Evolutionary conservation across 2,329 filamentous ascomycete species (phyloP).

Genomic region (Nemania abortiva): DNA sequence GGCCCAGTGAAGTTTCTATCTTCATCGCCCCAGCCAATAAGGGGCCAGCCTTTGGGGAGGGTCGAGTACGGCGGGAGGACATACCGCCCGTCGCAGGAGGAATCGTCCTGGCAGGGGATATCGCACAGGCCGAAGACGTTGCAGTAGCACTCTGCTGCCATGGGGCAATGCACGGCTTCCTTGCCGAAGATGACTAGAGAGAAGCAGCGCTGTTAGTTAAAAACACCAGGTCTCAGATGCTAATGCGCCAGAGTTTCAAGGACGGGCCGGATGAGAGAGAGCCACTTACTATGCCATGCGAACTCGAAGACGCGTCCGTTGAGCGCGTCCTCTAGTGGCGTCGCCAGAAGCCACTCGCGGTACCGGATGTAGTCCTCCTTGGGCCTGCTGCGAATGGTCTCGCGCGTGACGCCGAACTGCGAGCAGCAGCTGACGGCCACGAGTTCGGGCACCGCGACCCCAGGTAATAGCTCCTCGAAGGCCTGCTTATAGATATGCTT

Average conservation of each 20-base stretch:
- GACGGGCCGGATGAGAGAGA: background rate
- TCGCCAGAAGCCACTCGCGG: conserved; percentile 70
- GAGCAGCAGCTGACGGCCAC: conserved; percentile 73
- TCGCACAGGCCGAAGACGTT: conserved; percentile 73
- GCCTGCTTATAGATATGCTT: conserved; percentile 58
- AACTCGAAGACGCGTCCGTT: conserved; percentile 74
- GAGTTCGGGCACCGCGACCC: conserved; percentile 58
- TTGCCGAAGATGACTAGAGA: conserved; percentile 71
- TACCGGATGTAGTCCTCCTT: conserved; percentile 66
- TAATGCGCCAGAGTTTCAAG: background rate
- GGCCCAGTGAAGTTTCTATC: conserved; percentile 47
- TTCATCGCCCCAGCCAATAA: conserved; percentile 64
- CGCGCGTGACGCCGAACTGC: conserved; percentile 71
- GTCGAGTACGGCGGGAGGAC: conserved; percentile 67
- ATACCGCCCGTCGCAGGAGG: conserved; percentile 69
- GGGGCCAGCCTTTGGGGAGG: conserved; percentile 73
- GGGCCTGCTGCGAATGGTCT: conserved; percentile 62
- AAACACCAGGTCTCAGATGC: background rate
- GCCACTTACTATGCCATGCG: conserved; percentile 71
- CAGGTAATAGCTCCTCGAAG: conserved; percentile 58
- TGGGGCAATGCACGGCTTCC: conserved; percentile 69
- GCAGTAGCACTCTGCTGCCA: conserved; percentile 73
- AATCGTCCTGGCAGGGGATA: conserved; percentile 56
- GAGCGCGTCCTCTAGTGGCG: conserved; percentile 64
- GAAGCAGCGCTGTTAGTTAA: conserved; percentile 44